phyloP scores from a whole-genome alignment of 2,329 filamentous ascomycete genomes.

The Diplodia seriata region DNA sequence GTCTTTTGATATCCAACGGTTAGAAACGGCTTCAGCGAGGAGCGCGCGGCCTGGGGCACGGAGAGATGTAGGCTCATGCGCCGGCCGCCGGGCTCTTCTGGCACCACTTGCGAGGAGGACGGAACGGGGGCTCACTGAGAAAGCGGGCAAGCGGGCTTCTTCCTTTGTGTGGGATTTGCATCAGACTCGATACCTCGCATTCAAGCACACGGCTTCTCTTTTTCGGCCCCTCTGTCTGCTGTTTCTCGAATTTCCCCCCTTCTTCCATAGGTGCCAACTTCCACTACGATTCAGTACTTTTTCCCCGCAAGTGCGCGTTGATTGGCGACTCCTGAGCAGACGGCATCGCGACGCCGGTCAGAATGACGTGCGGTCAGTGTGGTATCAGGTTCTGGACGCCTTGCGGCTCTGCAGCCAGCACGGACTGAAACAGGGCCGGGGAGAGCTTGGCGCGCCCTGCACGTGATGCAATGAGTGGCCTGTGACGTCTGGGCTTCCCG shows the following conservation, averaged over 20 bases:
- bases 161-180: slow-evolving; percentile 32
- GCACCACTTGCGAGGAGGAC: slow-evolving; percentile 29
- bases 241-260: slow-evolving; percentile 20
- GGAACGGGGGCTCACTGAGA: slow-evolving; percentile 24
- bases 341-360: neutral
- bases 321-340: neutral
- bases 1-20: slow-evolving; percentile 33
- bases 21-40: slow-evolving; percentile 31
- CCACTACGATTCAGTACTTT: slow-evolving; percentile 8
- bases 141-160: slow-evolving; percentile 30
- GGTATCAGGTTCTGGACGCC: slow-evolving; percentile 20
- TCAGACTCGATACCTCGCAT: slow-evolving; percentile 32
- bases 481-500: slow-evolving; percentile 15
- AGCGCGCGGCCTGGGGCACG: slow-evolving; percentile 8
- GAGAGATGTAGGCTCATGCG: slow-evolving; percentile 10
- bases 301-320: neutral
- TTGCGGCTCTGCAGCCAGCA: slow-evolving; percentile 27
- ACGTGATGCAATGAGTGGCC: slow-evolving; percentile 17
- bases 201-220: slow-evolving; percentile 28
- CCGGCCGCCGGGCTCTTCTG: slow-evolving; percentile 14
- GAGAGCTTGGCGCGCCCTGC: slow-evolving; percentile 7
- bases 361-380: slow-evolving; percentile 15
- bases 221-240: slow-evolving; percentile 20
- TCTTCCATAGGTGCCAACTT: slow-evolving; percentile 24
- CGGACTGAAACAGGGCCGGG: slow-evolving; percentile 19